Evolutionary conservation across 129 eudicot genomes (phyloP), one percentile per base, ranked within the genome.

Genomic region (Tanacetum coccineum): DNA sequence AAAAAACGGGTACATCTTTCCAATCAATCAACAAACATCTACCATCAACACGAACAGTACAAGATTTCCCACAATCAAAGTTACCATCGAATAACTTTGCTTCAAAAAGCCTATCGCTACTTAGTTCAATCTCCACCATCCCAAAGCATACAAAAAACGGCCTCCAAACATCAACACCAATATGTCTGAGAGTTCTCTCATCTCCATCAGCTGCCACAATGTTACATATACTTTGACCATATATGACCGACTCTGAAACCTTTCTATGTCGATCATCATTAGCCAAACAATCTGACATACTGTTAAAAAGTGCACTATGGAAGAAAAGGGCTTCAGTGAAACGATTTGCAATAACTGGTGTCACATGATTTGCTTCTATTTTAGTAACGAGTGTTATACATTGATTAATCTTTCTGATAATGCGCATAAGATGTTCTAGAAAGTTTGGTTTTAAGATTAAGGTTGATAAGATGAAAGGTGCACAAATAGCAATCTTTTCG

Each of bases 161-260:
- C 83, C 87, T 86, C 85, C 87, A 82, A 20, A 86, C 79, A 25
- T 70, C 68, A 4, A 86, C 58, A 14, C 70, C 70, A 0, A 79
- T 75, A 52, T 81, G 86, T 25, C 88, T 40, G 9, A 83, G 45
- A 4, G 69, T 78, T 47, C 88, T 76, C 48, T 83, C 94, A 2
- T 70, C 78, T 47, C 84, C 88, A 21, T 86, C 89, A 54, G 88
- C 73, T 2, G 82, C 82, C 52, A 86, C 77, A 44, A 86, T 72
- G 21, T 75, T 86, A 20, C 59, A 70, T 64, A 86, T 82, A 12
- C 76, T 22, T 13, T 73, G 58, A 56, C 81, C 69, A 17, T 44
- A 70, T n/a, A 63, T 46, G 2, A 71, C 40, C 7, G 78, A 44
- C 67, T 82, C 87, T 12, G 26, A 14, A 13, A 64, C 46, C 68